Base-by-base conservation (phyloP, 2,329 filamentous ascomycete genomes). In the Emydomyces testavorans region DNA sequence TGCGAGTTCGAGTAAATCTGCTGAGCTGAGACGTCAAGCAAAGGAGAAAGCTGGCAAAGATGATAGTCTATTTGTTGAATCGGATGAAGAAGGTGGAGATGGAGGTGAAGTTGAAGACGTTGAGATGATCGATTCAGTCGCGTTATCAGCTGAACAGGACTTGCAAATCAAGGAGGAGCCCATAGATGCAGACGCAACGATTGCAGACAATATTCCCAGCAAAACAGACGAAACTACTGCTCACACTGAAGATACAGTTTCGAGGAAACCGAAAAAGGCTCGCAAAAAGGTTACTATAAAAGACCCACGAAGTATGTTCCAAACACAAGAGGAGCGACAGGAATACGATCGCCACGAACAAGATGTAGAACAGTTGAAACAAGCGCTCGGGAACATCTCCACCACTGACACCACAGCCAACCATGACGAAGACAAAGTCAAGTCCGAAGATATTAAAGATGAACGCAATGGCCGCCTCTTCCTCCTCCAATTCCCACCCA, bases 401-500 rank as follows among this genome's bases (percentile, higher is more conserved):
- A 47, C 50, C 2, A 34, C 37, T 7, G 42, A 46, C 5, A 36
- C 29, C 11, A 52, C 50, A 32, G 44, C 52, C 6, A 45, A 49
- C 11, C 53, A 54, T 8, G 46, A 52, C n/a, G 54, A 56, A 26
- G 52, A 57, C 20, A 50, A 59, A 16, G 53, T 53, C n/a, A 61
- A 57, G 35, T 5, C 18, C 20, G 60, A 65, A 23, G 43, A 42
- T 8, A 53, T 49, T 41, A 57, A 66, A 56, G 71, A 66, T 44
- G 66, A 67, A 35, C 67, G 71, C 15, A 64, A 73, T 29, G 73
- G 78, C 46, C 72, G 74, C 49, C 69, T 79, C 46, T 81, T 81
- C 59, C 68, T 81, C 44, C 76, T 82, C 60, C 79, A 82, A 60
- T 74, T 82, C 56, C 79, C 79, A 10, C 77, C 79, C 0, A 69